Base-by-base conservation (phyloP, 2,329 filamentous ascomycete genomes). In the Atkinsonella hypoxylon region DNA sequence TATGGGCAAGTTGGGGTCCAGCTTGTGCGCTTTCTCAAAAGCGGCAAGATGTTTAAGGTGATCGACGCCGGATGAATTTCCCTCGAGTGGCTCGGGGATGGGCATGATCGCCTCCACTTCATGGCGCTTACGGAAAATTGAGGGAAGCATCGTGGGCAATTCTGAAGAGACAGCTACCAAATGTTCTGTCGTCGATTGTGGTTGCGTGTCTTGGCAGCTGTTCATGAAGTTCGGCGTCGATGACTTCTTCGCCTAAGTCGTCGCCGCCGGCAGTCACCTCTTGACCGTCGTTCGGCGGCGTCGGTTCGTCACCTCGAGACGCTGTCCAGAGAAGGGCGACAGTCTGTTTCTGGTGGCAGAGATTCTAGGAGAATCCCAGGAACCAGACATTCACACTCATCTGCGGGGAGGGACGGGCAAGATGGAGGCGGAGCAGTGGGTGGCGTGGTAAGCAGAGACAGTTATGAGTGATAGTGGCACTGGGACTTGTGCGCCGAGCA, bases 1-100 rank as follows among this genome's bases (percentile, higher is more conserved):
- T 53, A 82, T 69, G n/a, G 79, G 78, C 56, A 85, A 63, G 59
- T 85, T 83, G 39, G 80, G 79, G 55, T 85, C 81, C 64, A 81
- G 76, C 56, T 77, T 74, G 63, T 84, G 81, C 53, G 77, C 72
- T 58, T 75, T 74, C 59, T 81, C 77, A 59, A 83, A 76, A 50
- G 77, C 70, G 59, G 73, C 74, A 50, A 83, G 70, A 53, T 72
- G 67, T 54, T 67, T 67, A 51, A 75, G 63, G 43, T 66, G 64
- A 49, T 73, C 67, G 54, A 71, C 58, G 48, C 69, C 67, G 18
- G 67, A 67, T 40, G 66, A 62, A 50, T 69, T 67, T 48, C 66
- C 67, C 52, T 70, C 67, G 47, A 64, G 54, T 36, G 67, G 64
- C 18, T 67, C 68, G 31, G 68, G 62, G 46, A 70, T 62, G 53